These are phyloP conservation scores for Acacia concinna DNA, from an alignment of 331 rosid species.

Conservation along the genomic window DNA sequence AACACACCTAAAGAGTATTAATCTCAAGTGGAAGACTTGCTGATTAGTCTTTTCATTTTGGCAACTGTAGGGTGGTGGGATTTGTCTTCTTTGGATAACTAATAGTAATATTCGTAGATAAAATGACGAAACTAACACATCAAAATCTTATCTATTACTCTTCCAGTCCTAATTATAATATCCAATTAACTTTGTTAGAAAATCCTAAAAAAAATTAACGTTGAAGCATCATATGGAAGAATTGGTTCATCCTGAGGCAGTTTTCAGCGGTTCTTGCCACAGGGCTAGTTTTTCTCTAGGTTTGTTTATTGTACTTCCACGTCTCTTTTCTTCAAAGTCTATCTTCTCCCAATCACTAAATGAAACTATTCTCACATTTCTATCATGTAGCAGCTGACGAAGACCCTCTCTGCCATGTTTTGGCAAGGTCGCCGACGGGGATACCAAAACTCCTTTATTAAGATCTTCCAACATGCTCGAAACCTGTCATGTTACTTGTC, in stretches of 20 bases:
- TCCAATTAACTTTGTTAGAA: too few species aligned
- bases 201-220: too few species aligned
- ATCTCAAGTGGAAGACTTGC: not conserved
- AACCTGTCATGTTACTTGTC: constrained; percentile 51
- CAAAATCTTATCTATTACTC: not conserved
- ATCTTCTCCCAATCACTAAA: constrained; percentile 79
- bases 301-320: constrained; percentile 60
- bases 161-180: too few species aligned
- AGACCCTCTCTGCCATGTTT: constrained; percentile 82
- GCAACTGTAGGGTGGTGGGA: constrained; percentile 29
- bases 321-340: constrained; percentile 68
- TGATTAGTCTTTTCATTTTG: constrained; percentile 7
- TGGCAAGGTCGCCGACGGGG: constrained; percentile 30
- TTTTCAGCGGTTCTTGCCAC: constrained; percentile 64
- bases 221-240: constrained; percentile 8
- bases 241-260: constrained; percentile 36
- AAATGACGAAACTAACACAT: not conserved
- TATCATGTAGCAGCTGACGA: constrained; percentile 52
- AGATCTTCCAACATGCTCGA: constrained; percentile 76
- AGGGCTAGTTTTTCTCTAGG: constrained; percentile 72
- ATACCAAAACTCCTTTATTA: constrained; percentile 43
- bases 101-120: not conserved
- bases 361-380: constrained; percentile 55
- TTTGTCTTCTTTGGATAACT: constrained; percentile 26
- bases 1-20: too few species aligned